Evolutionary conservation across 1,284 basidiomycete species (phyloP).

Genomic region (Fomes fomentarius): DNA sequence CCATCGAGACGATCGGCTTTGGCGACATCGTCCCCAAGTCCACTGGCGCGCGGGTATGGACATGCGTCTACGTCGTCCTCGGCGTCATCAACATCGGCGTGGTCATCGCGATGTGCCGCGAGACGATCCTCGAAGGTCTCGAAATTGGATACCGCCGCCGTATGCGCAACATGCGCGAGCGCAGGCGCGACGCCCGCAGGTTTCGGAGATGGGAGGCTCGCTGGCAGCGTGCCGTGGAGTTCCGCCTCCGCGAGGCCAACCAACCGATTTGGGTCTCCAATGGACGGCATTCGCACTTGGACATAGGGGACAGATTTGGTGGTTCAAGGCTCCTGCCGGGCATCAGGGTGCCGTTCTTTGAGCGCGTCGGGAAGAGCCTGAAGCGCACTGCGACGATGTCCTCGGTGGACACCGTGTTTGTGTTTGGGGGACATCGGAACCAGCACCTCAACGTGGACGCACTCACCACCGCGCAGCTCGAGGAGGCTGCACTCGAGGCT

Average conservation of each 20-base stretch:
- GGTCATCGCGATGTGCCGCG: slow-evolving; percentile 67
- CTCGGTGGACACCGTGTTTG: slow-evolving; percentile 16
- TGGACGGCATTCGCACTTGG: slow-evolving; percentile 9
- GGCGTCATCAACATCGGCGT: slow-evolving; percentile 70
- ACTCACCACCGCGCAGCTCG: slow-evolving; percentile 52
- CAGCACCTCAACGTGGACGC: slow-evolving; percentile 64
- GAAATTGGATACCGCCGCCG: slow-evolving; percentile 64
- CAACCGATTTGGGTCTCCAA: slow-evolving; percentile 56
- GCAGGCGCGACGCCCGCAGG: slow-evolving; percentile 41
- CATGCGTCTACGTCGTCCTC: slow-evolving; percentile 57
- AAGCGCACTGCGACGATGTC: slow-evolving; percentile 15
- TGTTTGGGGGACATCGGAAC: slow-evolving; percentile 38
- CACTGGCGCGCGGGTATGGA: slow-evolving; percentile 55
- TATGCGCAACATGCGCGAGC: slow-evolving; percentile 42
- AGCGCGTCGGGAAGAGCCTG: slow-evolving; percentile 9
- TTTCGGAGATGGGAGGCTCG: slow-evolving; percentile 46
- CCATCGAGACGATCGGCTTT: slow-evolving; percentile 80
- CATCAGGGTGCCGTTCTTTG: slow-evolving; percentile 14
- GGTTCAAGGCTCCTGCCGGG: slow-evolving; percentile 26
- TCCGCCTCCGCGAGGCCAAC: slow-evolving; percentile 53
- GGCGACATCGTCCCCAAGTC: slow-evolving; percentile 70
- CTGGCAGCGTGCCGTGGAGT: slow-evolving; percentile 62
- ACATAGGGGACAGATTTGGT: slow-evolving; percentile 23
- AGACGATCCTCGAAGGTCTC: slow-evolving; percentile 72
- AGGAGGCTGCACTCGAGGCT: slow-evolving; percentile 63